Percentiles rank a stretch among this genome's conserved stretches.
phyloP scores from a whole-genome alignment of 352 stramenopile genomes.

The Phytophthora megakarya region DNA sequence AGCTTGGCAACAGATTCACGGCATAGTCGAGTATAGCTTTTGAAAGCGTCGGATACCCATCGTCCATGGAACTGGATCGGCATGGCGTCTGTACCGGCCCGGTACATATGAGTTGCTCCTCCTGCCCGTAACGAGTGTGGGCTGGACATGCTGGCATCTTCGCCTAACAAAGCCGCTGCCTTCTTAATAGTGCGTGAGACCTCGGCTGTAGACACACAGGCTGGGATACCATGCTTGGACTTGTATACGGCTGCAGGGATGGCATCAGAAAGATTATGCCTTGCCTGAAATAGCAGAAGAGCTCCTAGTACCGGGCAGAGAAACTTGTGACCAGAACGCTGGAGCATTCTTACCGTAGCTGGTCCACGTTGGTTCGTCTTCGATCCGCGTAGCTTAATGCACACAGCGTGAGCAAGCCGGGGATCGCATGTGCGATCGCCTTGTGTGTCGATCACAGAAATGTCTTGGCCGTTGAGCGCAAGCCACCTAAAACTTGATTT shows the following conservation, averaged over 20 bases:
- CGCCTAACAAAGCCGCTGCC: neutral
- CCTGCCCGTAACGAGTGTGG: conserved; percentile 14
- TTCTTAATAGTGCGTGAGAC: neutral
- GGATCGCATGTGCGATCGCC: neutral
- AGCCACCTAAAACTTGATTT: conserved; percentile 9
- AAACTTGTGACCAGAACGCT: conserved; percentile 1
- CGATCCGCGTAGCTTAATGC: conserved; percentile 1
- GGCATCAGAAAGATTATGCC: neutral
- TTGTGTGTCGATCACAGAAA: neutral
- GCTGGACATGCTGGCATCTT: conserved; percentile 1
- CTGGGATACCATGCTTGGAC: neutral
- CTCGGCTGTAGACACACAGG: neutral
- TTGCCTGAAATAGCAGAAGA: conserved; percentile 4
- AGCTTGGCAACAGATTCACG: neutral
- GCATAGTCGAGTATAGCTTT: conserved; percentile 28
- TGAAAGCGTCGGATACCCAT: conserved; percentile 20
- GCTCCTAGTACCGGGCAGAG: conserved; percentile 7
- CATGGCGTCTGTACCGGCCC: neutral
- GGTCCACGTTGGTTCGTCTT: conserved; percentile 10
- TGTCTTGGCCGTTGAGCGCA: neutral
- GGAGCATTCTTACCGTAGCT: conserved; percentile 3
- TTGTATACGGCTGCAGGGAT: conserved; percentile 3
- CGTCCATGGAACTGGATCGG: conserved; percentile 24
- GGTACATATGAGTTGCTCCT: conserved; percentile 19
- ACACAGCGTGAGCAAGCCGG: neutral